Evolutionary conservation across 805 yeast genomes (phyloP).

Genomic region (Starmerella vaccinii): DNA sequence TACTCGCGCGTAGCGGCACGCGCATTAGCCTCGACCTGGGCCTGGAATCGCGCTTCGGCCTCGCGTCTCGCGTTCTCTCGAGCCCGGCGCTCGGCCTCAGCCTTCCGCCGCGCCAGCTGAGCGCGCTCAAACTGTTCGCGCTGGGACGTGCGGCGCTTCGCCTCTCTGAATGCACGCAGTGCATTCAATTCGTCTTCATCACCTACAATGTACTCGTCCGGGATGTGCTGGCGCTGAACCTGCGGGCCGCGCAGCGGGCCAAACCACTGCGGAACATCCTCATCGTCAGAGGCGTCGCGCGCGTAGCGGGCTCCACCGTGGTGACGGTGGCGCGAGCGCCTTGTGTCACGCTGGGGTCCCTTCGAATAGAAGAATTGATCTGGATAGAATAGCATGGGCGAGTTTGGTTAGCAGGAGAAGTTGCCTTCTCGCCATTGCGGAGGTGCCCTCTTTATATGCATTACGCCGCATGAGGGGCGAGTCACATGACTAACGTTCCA

Average conservation of each 20-base stretch:
- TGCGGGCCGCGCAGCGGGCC: not conserved
- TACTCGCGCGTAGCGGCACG: conserved; percentile 19
- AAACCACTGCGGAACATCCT: not conserved
- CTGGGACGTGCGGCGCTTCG: conserved; percentile 9
- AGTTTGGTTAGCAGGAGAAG: not conserved
- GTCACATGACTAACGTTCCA: not conserved
- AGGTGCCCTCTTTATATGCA: not conserved
- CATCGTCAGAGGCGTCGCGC: not conserved
- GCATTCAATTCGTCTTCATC: conserved; percentile 18
- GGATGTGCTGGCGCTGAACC: not conserved
- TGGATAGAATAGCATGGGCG: conserved; percentile 15
- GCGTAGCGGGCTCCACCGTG: not conserved
- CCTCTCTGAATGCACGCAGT: conserved; percentile 7
- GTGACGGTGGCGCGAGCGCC: not conserved
- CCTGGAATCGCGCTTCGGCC: conserved; percentile 6
- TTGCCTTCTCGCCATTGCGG: not conserved
- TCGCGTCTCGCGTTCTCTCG: conserved; percentile 8
- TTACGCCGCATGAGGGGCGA: not conserved
- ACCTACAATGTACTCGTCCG: conserved; percentile 6
- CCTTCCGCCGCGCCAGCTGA: conserved; percentile 8
- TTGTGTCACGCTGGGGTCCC: not conserved
- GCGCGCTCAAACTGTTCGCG: conserved; percentile 10
- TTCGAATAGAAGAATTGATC: conserved; percentile 14
- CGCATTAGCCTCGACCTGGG: conserved; percentile 15
- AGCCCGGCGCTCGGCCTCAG: conserved; percentile 11